These are phyloP conservation scores for Rhynchospora tenuis DNA, from an alignment of 176 grass and related monocot species.

Conservation along the genomic window DNA sequence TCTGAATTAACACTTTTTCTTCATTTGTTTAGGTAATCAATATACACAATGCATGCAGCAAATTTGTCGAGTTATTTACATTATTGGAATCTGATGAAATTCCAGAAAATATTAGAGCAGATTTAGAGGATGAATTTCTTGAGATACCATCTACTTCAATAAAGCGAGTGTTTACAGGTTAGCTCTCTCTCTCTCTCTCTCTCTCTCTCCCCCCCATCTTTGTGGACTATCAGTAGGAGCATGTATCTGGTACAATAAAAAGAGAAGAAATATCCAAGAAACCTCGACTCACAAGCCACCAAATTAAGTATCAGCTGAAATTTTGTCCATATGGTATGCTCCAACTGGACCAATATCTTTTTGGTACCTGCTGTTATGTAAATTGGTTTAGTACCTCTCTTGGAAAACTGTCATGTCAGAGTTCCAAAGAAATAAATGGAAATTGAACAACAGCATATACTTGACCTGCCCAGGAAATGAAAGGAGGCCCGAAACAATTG, in stretches of 20 bases:
- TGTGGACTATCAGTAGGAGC: not conserved
- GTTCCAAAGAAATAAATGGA: too few relatives aligned
- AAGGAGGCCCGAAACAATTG: not conserved
- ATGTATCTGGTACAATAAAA: not conserved
- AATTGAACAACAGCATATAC: not conserved
- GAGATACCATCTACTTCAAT: conserved; percentile 52
- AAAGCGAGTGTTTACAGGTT: conserved; percentile 80
- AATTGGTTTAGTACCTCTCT: not conserved
- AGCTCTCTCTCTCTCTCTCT: not conserved
- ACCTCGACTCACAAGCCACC: not conserved
- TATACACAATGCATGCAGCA: conserved; percentile 66
- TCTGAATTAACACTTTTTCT: not conserved
- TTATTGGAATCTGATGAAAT: conserved; percentile 51
- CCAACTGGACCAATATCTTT: not conserved
- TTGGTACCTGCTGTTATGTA: not conserved
- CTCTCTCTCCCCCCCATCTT: too few relatives aligned
- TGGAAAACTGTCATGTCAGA: not conserved
- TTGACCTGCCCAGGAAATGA: not conserved
- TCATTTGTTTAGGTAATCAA: conserved; percentile 41
- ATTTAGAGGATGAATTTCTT: conserved; percentile 75
- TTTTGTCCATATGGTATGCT: not conserved
- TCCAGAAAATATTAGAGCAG: conserved; percentile 41
- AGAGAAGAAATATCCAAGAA: not conserved
- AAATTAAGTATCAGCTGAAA: not conserved
- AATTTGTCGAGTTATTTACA: conserved; percentile 52